Conservation (phyloP, 129 eudicot species). For the Flaveria brownii region DNA sequence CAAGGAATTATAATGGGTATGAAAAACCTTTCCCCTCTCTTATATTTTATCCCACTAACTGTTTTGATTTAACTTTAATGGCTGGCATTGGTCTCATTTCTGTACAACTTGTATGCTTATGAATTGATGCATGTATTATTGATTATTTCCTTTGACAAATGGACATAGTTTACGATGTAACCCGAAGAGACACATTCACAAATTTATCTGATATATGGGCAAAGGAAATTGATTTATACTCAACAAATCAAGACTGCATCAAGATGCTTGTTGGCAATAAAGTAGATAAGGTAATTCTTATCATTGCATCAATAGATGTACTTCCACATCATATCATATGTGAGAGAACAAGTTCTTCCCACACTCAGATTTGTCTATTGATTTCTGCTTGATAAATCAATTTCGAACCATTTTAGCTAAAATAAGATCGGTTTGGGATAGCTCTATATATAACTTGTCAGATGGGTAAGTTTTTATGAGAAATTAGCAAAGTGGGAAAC, state of each 20-base stretch:
- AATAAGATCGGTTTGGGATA: background rate
- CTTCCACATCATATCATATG: background rate
- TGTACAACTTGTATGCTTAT: background rate
- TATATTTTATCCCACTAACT: slow-evolving; percentile 1
- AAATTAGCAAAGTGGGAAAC: too few species aligned
- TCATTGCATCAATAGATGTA: background rate
- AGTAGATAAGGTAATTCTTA: slow-evolving; percentile 77
- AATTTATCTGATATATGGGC: slow-evolving; percentile 90
- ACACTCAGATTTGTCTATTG: background rate
- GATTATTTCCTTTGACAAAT: slow-evolving; percentile 21
- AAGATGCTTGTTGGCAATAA: slow-evolving; percentile 98
- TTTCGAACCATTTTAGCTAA: background rate
- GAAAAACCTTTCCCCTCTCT: slow-evolving; percentile 19
- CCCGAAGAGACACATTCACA: slow-evolving; percentile 86
- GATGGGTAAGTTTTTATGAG: too few species aligned
- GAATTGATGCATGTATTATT: background rate
- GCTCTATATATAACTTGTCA: too few species aligned
- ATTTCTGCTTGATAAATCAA: background rate
- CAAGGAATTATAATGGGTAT: slow-evolving; percentile 96
- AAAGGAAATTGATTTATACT: slow-evolving; percentile 81
- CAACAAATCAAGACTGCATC: slow-evolving; percentile 94
- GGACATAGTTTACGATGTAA: slow-evolving; percentile 78
- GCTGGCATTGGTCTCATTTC: background rate
- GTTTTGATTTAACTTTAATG: background rate
- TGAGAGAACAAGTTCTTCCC: background rate